Conservation (phyloP, 2,329 filamentous ascomycete species). For the Cryoendolithus antarcticus region DNA sequence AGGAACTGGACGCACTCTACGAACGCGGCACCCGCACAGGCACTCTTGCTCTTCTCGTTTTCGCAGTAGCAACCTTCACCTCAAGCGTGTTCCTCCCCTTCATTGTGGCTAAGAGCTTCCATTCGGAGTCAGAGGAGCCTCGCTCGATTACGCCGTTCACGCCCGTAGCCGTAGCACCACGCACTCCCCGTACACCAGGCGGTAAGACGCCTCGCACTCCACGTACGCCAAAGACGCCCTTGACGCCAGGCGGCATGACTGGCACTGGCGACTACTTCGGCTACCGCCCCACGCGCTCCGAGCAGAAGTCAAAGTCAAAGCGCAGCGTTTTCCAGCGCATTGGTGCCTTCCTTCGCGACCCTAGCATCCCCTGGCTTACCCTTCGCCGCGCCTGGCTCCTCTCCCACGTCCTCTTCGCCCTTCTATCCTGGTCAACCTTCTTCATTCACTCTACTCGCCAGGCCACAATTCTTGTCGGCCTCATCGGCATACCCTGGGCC, state of each 20-base stretch:
- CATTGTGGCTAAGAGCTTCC: conserved; percentile 70
- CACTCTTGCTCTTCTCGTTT: conserved; percentile 79
- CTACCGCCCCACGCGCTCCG: conserved; percentile 6
- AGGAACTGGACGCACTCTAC: conserved; percentile 67
- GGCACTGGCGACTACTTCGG: conserved; percentile 14
- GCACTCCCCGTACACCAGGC: conserved; percentile 27
- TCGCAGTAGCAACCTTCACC: conserved; percentile 70
- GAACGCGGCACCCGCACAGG: conserved; percentile 76
- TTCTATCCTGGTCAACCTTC: conserved; percentile 72
- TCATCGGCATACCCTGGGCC: conserved; percentile 86
- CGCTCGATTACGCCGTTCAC: conserved; percentile 27
- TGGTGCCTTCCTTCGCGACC: conserved; percentile 2
- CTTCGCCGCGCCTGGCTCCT: conserved; percentile 79
- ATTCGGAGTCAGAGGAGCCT: conserved; percentile 16
- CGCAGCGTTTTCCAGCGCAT: neutral
- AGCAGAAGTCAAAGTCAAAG: too few species aligned
- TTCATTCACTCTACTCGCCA: conserved; percentile 58
- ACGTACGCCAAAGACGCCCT: conserved; percentile 2
- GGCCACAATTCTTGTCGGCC: conserved; percentile 64
- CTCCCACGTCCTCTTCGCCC: conserved; percentile 71
- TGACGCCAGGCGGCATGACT: conserved; percentile 11
- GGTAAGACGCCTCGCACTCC: conserved; percentile 3
- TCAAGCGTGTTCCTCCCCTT: conserved; percentile 78
- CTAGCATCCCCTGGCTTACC: conserved; percentile 64
- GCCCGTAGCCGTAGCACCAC: conserved; percentile 9